Evolutionary conservation across 257 asterid species (phyloP).

Genomic region (Parsonsia alboflavescens): DNA sequence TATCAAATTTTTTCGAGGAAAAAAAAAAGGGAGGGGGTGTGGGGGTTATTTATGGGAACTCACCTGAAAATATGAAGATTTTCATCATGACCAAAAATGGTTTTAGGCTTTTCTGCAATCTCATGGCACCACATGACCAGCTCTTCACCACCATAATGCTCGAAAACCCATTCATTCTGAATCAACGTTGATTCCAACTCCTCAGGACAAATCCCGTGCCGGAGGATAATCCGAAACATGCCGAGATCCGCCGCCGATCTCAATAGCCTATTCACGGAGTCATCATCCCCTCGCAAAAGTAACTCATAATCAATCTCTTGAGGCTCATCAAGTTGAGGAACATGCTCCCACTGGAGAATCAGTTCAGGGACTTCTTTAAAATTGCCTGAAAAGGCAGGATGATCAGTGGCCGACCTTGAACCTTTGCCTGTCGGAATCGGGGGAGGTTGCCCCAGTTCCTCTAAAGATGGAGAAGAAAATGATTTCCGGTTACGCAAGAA

Average conservation of each 20-base stretch:
- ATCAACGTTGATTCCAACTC: slow-evolving; percentile 31
- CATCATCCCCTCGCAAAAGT: slow-evolving; percentile 20
- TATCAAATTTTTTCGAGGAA: too few relatives aligned
- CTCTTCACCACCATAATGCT: slow-evolving; percentile 39
- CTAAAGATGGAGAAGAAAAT: slow-evolving; percentile 8
- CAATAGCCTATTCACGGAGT: slow-evolving; percentile 25
- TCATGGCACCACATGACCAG: slow-evolving; percentile 35
- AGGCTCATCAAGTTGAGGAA: slow-evolving; percentile 18
- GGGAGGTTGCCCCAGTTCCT: slow-evolving; percentile 18
- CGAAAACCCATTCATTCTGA: slow-evolving; percentile 37
- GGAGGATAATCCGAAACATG: slow-evolving; percentile 24
- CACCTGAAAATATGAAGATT: slow-evolving; percentile 43
- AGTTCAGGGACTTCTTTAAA: slow-evolving; percentile 38
- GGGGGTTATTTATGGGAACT: neutral
- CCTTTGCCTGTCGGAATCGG: slow-evolving; percentile 30
- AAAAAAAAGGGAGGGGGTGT: too few relatives aligned
- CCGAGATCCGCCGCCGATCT: slow-evolving; percentile 41
- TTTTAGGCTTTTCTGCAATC: slow-evolving; percentile 24
- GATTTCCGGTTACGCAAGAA: neutral
- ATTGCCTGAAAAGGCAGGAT: slow-evolving; percentile 18
- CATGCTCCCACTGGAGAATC: slow-evolving; percentile 31
- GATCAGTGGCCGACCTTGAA: slow-evolving; percentile 20
- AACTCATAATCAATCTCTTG: slow-evolving; percentile 33
- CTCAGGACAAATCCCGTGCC: slow-evolving; percentile 45
- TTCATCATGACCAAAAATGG: slow-evolving; percentile 31